phyloP scores from a whole-genome alignment of 768 basidiomycete genomes.

The Suillus cothurnatus region DNA sequence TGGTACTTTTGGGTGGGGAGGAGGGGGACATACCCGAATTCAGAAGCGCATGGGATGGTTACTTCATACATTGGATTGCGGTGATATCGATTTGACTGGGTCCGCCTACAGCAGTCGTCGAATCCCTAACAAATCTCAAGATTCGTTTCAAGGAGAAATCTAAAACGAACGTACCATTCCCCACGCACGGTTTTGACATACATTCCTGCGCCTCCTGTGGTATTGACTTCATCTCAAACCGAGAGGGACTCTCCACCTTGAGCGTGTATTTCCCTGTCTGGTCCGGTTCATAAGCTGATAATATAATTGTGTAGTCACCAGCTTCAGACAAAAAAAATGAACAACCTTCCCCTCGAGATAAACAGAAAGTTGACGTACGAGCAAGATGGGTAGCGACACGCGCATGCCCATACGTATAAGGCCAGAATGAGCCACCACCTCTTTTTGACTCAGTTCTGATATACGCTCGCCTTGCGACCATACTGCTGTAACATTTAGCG shows the following conservation, averaged over 20 bases:
- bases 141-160: not conserved
- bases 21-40: conserved; percentile 52
- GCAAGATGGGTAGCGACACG: conserved; percentile 51
- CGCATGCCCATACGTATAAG: conserved; percentile 81
- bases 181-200: conserved; percentile 70
- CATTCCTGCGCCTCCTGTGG: conserved; percentile 91
- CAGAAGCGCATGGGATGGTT: conserved; percentile 49
- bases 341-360: not conserved
- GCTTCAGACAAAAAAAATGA: conserved; percentile 17
- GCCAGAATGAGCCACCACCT: conserved; percentile 70
- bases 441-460: conserved; percentile 64
- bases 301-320: conserved; percentile 81
- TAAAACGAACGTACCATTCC: conserved; percentile 58
- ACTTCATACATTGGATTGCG: conserved; percentile 73
- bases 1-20: not conserved
- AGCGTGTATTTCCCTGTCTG: conserved; percentile 69
- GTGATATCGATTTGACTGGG: conserved; percentile 64
- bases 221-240: conserved; percentile 65
- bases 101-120: conserved; percentile 63
- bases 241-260: conserved; percentile 58
- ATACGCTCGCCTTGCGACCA: conserved; percentile 79
- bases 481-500: conserved; percentile 71
- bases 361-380: conserved; percentile 41
- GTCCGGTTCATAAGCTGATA: conserved; percentile 81
- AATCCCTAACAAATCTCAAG: conserved; percentile 45